Evolutionary conservation across 1,284 basidiomycete species (phyloP), one percentile per base, ranked within the genome.

Genomic region (Prillingera fragicola): DNA sequence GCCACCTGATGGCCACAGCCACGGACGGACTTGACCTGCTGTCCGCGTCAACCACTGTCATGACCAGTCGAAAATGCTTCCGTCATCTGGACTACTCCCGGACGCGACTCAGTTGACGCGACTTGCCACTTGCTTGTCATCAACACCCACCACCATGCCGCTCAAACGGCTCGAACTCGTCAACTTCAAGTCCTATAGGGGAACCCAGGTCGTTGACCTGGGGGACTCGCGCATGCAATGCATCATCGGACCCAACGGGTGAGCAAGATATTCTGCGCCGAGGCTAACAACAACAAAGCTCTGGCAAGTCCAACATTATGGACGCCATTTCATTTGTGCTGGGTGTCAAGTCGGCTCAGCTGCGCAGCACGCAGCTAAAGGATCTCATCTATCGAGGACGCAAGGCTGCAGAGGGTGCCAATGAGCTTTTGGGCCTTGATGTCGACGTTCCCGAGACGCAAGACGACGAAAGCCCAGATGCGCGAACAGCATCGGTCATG

Each of bases 301-400:
- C 92, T 4, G 95, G 95, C 54, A 98, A 99, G 70, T 94, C 89
- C 26, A 99, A 99, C 69, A 80, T 98, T 52, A 98, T 98, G 95
- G 95, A 99, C 69, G 95, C 95, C 44, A 96, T 99, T 57, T 98
- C 95, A 3, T 98, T 98, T 67, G 95, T 98, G 5, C 82, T 99
- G 8, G 94, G 95, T 24, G 86, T 98, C 36, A 90, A 92, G 74
- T 90, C 87, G 44, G 85, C 84, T 1, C 90, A 97, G 59, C 78
- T 99, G 18, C 80, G 95, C 34, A 90, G 87, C 59, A 88, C 87
- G 38, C 91, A 97, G 60, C 77, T 98, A 25, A 89, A 86, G 60
- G 95, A 98, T 68, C 77, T 98, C 33, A 87, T 99, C 10, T 98
- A 96, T 71, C 85, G 94, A 27, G 90, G 89, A 14, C 74, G 91